A percentile compares a stretch with the other conserved stretches of the same genome.
Evolutionary conservation across 1,284 basidiomycete genomes (phyloP).

Genomic region (Uromyces viciae-fabae): DNA sequence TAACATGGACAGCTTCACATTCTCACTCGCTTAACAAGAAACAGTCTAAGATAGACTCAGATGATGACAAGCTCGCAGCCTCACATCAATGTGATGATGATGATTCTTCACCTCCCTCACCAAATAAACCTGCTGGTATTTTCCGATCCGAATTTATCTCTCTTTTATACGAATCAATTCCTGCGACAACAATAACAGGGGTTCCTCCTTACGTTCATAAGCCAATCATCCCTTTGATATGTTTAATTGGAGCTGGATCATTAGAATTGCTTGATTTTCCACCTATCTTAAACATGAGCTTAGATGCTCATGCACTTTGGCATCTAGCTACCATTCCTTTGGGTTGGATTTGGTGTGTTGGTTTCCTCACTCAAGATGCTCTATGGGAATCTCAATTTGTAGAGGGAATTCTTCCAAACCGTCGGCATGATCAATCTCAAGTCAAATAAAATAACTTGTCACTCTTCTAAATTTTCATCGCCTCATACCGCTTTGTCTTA

Average conservation of each 20-base stretch:
- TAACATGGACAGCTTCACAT: conserved; percentile 63
- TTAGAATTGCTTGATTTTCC: conserved; percentile 92
- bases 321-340: conserved; percentile 82
- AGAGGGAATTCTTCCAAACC: conserved; percentile 19
- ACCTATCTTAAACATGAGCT: conserved; percentile 57
- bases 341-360: conserved; percentile 67
- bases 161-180: conserved; percentile 50
- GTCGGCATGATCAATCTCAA: neutral
- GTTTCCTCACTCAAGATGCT: conserved; percentile 45
- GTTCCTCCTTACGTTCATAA: conserved; percentile 53
- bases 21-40: conserved; percentile 45
- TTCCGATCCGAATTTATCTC: conserved; percentile 49
- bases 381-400: conserved; percentile 35
- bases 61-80: conserved; percentile 62
- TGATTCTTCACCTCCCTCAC: conserved; percentile 47
- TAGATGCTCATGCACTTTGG: conserved; percentile 97
- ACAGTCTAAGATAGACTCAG: conserved; percentile 47
- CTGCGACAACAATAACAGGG: conserved; percentile 51
- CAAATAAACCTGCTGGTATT: neutral
- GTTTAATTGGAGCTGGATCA: conserved; percentile 67
- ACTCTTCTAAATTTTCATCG: too few relatives aligned
- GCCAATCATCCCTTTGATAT: conserved; percentile 60
- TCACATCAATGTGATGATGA: conserved; percentile 53
- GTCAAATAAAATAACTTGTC: too few relatives aligned
- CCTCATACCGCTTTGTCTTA: too few relatives aligned